Evolutionary conservation across 2,329 filamentous ascomycete species (phyloP).

Genomic region (Cercospora sesami): DNA sequence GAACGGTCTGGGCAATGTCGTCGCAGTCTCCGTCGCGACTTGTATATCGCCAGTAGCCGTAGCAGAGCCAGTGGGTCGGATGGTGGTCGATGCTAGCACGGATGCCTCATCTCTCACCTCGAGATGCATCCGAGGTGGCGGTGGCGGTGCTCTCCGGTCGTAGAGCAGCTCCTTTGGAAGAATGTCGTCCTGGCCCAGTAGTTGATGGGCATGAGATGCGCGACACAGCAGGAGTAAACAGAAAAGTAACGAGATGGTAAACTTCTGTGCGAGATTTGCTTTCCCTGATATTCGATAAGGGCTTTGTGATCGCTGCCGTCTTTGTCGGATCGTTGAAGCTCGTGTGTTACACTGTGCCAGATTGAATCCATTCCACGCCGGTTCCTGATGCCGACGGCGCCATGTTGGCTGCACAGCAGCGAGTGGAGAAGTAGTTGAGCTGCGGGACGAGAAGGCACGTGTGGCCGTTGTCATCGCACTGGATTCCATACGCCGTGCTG

Average conservation of each 20-base stretch:
- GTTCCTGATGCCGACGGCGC: slow-evolving; percentile 12
- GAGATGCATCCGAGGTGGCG: slow-evolving; percentile 29
- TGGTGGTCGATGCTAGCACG: slow-evolving; percentile 20
- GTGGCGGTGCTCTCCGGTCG: slow-evolving; percentile 33
- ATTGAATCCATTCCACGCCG: slow-evolving; percentile 30
- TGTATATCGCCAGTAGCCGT: slow-evolving; percentile 24
- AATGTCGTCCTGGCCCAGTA: slow-evolving; percentile 22
- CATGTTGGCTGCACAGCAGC: slow-evolving; percentile 24
- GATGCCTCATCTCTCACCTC: slow-evolving; percentile 28
- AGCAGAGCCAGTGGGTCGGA: slow-evolving; percentile 21
- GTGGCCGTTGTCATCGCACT: slow-evolving; percentile 33
- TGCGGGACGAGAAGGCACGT: slow-evolving; percentile 33
- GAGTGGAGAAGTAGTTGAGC: slow-evolving; percentile 27
- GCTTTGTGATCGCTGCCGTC: slow-evolving; percentile 18
- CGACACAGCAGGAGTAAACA: slow-evolving; percentile 29
- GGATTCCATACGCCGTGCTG: slow-evolving; percentile 24
- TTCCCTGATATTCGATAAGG: slow-evolving; percentile 9
- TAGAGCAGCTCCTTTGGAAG: slow-evolving; percentile 30
- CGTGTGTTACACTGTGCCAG: slow-evolving; percentile 29
- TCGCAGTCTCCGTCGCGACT: slow-evolving; percentile 28
- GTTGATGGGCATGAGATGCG: slow-evolving; percentile 24
- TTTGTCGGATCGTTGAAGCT: slow-evolving; percentile 18
- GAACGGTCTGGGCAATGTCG: slow-evolving; percentile 46
- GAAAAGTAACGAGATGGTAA: slow-evolving; percentile 24
- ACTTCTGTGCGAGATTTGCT: slow-evolving; percentile 3